Evolutionary conservation across 306 rosid species (phyloP).

Genomic region (cucumber (Cucumis sativus)): Cucumber_9930_V3 NC_026660.2:1294501-1295000

Average conservation of each 20-base stretch:
- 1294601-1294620: not conserved
- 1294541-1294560: not conserved
- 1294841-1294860: conserved; percentile 90
- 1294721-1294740: not conserved
- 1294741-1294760: not conserved
- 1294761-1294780: not conserved
- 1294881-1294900: not conserved
- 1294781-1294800: conserved; percentile 60
- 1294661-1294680: not conserved
- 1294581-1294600: too few relatives aligned
- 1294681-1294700: not conserved
- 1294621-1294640: not conserved
- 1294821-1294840: conserved; percentile 93
- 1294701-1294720: not conserved
- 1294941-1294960: not conserved
- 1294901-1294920: not conserved
- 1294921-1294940: not conserved
- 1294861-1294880: not conserved
- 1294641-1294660: not conserved
- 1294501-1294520: conserved; percentile 3
- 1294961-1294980: not conserved
- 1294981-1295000: not conserved
- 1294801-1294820: conserved; percentile 95
- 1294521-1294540: not conserved
- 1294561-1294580: not conserved